Evolutionary conservation across 106 monocot genomes (phyloP).

Genomic region (Phalaenopsis aphrodite): DNA sequence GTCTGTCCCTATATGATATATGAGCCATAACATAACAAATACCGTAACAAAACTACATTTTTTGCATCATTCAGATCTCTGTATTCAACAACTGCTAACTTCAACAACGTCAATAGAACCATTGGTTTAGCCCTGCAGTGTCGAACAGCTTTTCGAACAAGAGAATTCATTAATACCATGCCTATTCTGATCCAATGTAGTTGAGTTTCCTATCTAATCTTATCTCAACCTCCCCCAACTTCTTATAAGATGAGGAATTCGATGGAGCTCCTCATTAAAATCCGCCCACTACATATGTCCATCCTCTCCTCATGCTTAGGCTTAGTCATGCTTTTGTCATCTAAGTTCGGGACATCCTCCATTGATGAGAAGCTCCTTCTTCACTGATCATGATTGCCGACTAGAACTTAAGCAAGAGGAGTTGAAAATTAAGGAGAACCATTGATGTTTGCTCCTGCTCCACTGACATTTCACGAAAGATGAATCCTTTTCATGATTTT

Average conservation of each 20-base stretch:
- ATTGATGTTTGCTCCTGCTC: constrained; percentile 11
- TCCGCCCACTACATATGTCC: constrained; percentile 54
- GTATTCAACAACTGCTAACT: constrained; percentile 9
- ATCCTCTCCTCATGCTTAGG: constrained; percentile 28
- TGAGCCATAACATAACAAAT: too few species aligned
- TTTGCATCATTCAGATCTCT: too few species aligned
- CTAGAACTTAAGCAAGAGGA: constrained; percentile 16
- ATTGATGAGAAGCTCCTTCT: constrained; percentile 7
- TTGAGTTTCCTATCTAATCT: too few species aligned
- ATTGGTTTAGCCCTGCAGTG: constrained; percentile 18
- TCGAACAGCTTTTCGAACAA: background rate
- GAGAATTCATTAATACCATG: background rate
- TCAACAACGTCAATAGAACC: constrained; percentile 40
- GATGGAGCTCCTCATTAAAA: constrained; percentile 42
- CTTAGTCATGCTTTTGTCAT: background rate
- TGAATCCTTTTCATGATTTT: constrained; percentile 30
- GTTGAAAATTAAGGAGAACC: constrained; percentile 22
- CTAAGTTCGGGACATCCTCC: background rate
- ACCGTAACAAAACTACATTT: too few species aligned
- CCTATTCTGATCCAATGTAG: background rate
- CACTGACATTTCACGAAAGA: constrained; percentile 24
- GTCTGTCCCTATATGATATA: too few species aligned
- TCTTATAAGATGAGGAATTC: background rate
- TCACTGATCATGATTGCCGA: background rate
- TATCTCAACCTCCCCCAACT: background rate